These are phyloP conservation scores for Apophysomyces ossiformis DNA, from an alignment of 371 early-diverging fungal genomes.

Conservation along the genomic window DNA sequence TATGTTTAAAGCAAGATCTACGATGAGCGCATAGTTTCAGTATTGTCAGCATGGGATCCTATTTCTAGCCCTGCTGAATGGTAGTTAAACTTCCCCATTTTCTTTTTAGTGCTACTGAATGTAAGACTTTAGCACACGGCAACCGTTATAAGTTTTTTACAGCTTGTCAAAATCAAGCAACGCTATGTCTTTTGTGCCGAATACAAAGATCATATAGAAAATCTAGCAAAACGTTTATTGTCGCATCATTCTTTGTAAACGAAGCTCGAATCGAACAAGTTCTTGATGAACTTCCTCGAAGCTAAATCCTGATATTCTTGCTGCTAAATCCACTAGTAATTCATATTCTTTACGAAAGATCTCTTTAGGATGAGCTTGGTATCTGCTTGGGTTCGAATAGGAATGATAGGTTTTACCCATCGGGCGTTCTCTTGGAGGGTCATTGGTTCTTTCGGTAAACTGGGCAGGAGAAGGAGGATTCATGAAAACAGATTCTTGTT, in stretches of 20 bases:
- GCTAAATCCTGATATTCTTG: background rate
- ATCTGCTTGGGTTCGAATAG: background rate
- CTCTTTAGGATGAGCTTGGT: background rate
- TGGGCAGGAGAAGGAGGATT: background rate
- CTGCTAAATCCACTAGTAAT: background rate
- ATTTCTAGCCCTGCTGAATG: too few species aligned
- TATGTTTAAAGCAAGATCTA: too few species aligned
- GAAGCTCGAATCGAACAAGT: background rate
- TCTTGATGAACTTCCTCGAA: background rate
- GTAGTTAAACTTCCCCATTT: too few species aligned
- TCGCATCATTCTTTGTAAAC: conserved; percentile 3
- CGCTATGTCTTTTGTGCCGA: too few species aligned
- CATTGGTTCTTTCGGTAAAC: background rate
- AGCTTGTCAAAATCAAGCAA: too few species aligned
- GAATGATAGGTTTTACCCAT: background rate
- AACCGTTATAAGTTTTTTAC: too few species aligned
- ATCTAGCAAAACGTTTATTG: too few species aligned
- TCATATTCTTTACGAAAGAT: background rate
- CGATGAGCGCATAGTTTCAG: too few species aligned
- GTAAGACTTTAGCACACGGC: too few species aligned
- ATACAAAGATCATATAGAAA: too few species aligned
- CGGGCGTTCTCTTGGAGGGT: background rate
- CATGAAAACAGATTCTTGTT: background rate
- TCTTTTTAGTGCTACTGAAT: too few species aligned
- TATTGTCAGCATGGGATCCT: too few species aligned